Conservation (phyloP, 495 filamentous ascomycete species). For the Thermothielavioides terrestris region DNA sequence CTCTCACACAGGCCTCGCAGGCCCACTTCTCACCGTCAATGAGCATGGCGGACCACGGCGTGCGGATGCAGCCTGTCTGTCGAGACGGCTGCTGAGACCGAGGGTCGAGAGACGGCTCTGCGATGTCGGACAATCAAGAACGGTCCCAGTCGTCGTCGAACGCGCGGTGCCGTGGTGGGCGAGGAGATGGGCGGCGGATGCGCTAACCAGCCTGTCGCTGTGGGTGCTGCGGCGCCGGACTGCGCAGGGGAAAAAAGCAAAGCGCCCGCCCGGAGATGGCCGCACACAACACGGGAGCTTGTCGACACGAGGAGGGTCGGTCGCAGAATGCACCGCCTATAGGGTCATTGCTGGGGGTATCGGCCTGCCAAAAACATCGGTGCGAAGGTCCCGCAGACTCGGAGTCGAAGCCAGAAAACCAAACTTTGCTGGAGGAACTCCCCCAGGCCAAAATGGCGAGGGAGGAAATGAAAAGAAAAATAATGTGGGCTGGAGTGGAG, state of each 20-base stretch:
- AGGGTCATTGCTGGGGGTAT: slow-evolving; percentile 24
- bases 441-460: background rate
- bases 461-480: slow-evolving; percentile 21
- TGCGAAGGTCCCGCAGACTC: slow-evolving; percentile 22
- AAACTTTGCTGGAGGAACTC: slow-evolving; percentile 1
- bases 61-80: background rate
- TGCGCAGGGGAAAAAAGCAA: slow-evolving; percentile 8
- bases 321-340: slow-evolving; percentile 19
- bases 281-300: slow-evolving; percentile 7
- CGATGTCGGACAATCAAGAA: background rate
- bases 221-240: slow-evolving; percentile 15
- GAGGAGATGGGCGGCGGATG: background rate
- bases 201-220: slow-evolving; percentile 6
- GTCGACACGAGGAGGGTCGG: slow-evolving; percentile 21
- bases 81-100: background rate
- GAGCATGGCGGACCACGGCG: slow-evolving; percentile 51
- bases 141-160: background rate
- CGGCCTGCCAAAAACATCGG: slow-evolving; percentile 15
- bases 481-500: slow-evolving; percentile 33
- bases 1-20: slow-evolving; percentile 90
- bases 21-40: slow-evolving; percentile 85
- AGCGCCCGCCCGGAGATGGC: background rate
- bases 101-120: background rate
- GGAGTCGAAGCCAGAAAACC: slow-evolving; percentile 16
- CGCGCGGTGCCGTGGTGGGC: background rate